These are phyloP conservation scores for Xylaria castorea DNA, from an alignment of 495 filamentous ascomycete species.

Conservation along the genomic window DNA sequence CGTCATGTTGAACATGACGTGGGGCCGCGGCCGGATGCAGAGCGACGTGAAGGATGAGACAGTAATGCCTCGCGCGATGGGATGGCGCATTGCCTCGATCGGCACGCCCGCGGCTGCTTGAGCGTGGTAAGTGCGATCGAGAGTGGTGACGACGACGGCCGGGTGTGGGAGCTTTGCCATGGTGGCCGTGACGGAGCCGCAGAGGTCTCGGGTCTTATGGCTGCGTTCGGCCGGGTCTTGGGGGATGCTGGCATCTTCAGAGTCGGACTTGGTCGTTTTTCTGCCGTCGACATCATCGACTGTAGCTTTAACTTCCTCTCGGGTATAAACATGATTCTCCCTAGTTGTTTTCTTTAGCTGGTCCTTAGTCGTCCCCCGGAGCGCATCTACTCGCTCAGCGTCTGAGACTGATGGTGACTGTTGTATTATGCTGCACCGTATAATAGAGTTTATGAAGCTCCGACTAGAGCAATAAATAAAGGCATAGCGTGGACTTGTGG, in stretches of 20 bases:
- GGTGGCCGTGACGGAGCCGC: conserved; percentile 59
- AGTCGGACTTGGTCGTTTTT: background rate
- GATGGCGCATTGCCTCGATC: conserved; percentile 23
- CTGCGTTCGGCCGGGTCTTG: conserved; percentile 26
- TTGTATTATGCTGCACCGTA: background rate
- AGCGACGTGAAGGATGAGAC: conserved; percentile 86
- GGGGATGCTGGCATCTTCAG: conserved; percentile 36
- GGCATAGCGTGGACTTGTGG: conserved; percentile 36
- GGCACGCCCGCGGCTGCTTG: conserved; percentile 38
- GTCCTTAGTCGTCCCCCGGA: background rate
- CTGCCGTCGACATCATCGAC: background rate
- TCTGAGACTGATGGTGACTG: background rate
- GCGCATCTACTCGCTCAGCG: background rate
- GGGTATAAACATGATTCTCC: background rate
- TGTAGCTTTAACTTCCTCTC: background rate
- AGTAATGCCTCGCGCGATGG: conserved; percentile 67
- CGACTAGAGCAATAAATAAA: background rate
- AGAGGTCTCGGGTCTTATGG: conserved; percentile 28
- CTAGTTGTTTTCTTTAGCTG: background rate
- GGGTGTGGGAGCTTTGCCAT: conserved; percentile 77
- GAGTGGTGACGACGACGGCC: conserved; percentile 73
- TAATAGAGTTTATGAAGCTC: conserved; percentile 15
- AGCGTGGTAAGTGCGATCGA: conserved; percentile 38
- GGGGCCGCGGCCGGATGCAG: conserved; percentile 67
- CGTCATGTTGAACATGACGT: conserved; percentile 81